Base-by-base conservation (phyloP, 768 basidiomycete species). In the Amyloporia xantha region DNA sequence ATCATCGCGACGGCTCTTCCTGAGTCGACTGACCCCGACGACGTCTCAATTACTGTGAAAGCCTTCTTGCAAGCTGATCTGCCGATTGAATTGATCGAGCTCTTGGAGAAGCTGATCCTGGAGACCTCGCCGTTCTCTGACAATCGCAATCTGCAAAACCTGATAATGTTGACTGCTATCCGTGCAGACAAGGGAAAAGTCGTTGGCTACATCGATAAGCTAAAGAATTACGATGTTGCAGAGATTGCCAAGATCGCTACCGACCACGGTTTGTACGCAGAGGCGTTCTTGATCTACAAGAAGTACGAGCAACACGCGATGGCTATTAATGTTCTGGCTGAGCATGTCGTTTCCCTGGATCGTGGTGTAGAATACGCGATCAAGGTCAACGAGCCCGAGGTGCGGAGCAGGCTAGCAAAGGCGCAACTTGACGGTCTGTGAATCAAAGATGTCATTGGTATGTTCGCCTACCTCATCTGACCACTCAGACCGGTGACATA, bases 141-240 rank as follows among this genome's bases (percentile, higher is more conserved):
- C 69, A 98, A 99, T 73, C 82, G 82, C 62, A 97, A 92, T 64
- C 76, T 99, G 28, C 95, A 99, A 72, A 97, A 96, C 66, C 76
- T 99, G 48, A 70, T 99, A 47, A 75, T 99, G 59, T 75, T 99
- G 53, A 99, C 96, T 6, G 92, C 96, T 41, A 90, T 99, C 60
- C 89, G 93, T 49, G 89, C 95, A 3, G 96, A 98, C 70, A 96
- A 96, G 71, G 94, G 94, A 62, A 96, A 97, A 69, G 96, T 99
- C 39, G 91, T 97, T 55, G 84, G 86, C 24, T 98, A 98, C 66
- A 97, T 99, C 75, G 91, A 93, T 75, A 94, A 94, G 68, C 79
- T 99, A 26, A 82, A 92, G 65, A 91, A 94, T 63, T 98, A 97
- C 61, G 95, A 99, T 63, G 78, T 84, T 45, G 81, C 79, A 37